Base-by-base conservation (phyloP, 192 early-diverging fungal genomes). In the Mortierella alpina region DNA sequence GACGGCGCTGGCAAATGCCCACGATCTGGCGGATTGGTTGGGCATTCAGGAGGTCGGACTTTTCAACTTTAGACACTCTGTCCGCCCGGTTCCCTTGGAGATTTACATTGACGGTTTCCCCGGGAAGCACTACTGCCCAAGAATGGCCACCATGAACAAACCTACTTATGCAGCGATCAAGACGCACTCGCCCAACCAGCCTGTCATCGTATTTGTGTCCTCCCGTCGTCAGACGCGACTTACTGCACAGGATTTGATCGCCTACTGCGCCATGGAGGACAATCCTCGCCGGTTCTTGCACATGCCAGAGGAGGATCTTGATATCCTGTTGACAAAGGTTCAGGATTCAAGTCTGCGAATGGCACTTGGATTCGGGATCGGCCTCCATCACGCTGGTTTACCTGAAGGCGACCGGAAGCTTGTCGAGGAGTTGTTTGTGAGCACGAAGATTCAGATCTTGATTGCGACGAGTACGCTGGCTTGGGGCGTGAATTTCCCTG, bases 121-220 rank as follows among this genome's bases (percentile, higher is more conserved):
- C 0, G 97, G 96, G 12, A 97, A 96, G 64, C 95, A 97, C 83
- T 99, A 98, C 85, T 97, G 97, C 64, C 96, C 98, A 39, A 90
- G 97, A 55, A 99, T 99, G 98, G 93, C 94, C 52, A 91, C 96
- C 39, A 99, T 99, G 98, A 98, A 99, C 86, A 95, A 97, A 61
- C 98, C 98, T 1, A 95, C 96, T 0, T 99, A 97, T 72, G 84
- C 92, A 4, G 96, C 96, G 13, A 99, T 99, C 69, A 88, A 94
- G 74, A 97, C 94, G 0, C 96, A 99, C 76, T 98, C 98, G 17
- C 95, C 96, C 10, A 84, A 78, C 31, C 92, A 99, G 75, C 97
- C 98, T 1, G 96, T 97, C 13, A 95, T 99, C 57, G 94, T 99
- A 0, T 99, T 99, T 90, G 98, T 99, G 7, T 97, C 96, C 41